Conservation (phyloP, 2,329 filamentous ascomycete genomes). For the Neophaeococcomyces aloes region DNA sequence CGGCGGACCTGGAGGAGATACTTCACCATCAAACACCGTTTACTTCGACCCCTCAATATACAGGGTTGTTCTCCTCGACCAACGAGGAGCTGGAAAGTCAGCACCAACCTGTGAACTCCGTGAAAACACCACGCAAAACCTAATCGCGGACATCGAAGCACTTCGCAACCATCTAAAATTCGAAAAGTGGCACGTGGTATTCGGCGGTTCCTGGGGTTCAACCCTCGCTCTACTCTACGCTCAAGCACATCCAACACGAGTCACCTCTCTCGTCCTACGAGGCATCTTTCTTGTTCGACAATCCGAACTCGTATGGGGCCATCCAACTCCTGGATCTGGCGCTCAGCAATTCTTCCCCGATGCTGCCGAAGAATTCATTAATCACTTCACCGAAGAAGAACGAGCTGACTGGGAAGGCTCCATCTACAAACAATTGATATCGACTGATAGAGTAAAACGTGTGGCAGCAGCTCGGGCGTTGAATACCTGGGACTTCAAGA, state of each 20-base stretch:
- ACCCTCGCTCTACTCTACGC: constrained; percentile 37
- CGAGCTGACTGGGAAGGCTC: constrained; percentile 27
- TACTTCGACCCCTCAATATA: constrained; percentile 38
- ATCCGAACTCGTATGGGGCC: constrained; percentile 29
- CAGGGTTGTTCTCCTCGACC: constrained; percentile 38
- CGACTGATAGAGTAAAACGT: constrained; percentile 23
- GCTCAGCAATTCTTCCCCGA: constrained; percentile 32
- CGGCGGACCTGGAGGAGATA: constrained; percentile 35
- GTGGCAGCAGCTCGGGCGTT: constrained; percentile 28
- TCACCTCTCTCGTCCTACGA: constrained; percentile 32
- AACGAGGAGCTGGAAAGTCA: constrained; percentile 38
- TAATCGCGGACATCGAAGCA: constrained; percentile 37
- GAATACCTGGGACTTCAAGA: constrained; percentile 29
- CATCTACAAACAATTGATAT: constrained; percentile 34
- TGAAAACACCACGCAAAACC: constrained; percentile 37
- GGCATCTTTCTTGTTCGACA: constrained; percentile 33
- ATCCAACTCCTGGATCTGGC: constrained; percentile 19
- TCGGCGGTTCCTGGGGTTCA: constrained; percentile 41
- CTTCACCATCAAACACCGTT: constrained; percentile 27
- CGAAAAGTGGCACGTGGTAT: constrained; percentile 36
- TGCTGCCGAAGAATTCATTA: constrained; percentile 28
- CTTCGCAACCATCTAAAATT: constrained; percentile 34
- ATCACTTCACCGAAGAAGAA: constrained; percentile 30
- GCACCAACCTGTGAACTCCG: constrained; percentile 31
- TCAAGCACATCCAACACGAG: constrained; percentile 31